These are phyloP conservation scores for Parvularia atlantis DNA, from an alignment of 78 protist species.

Conservation along the genomic window DNA sequence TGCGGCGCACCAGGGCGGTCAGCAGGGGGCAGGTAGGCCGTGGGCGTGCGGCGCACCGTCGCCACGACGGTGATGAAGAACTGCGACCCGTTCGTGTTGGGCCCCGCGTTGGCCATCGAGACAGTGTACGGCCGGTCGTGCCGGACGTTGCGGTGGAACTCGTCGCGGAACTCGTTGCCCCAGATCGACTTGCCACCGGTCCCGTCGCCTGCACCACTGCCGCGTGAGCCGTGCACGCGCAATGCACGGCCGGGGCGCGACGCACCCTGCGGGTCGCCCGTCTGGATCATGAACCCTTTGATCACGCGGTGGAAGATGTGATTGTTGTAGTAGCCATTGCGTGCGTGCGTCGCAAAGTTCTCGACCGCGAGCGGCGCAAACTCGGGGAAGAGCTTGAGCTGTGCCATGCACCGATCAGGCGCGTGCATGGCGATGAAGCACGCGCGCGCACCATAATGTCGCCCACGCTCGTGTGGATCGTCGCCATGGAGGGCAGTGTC, in stretches of 20 bases:
- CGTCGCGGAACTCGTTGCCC: constrained; percentile 84
- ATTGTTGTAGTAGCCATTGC: constrained; percentile 69
- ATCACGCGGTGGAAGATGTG: constrained; percentile 84
- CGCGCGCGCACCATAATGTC: constrained; percentile 70
- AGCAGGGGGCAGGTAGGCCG: background rate
- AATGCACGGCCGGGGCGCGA: background rate
- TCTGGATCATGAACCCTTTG: constrained; percentile 88
- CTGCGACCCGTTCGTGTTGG: constrained; percentile 86
- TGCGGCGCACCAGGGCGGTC: background rate
- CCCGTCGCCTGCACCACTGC: constrained; percentile 38
- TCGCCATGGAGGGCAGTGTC: constrained; percentile 35
- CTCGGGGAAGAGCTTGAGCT: constrained; percentile 73
- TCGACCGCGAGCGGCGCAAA: constrained; percentile 67
- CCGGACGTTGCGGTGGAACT: constrained; percentile 56
- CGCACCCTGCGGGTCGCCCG: constrained; percentile 80
- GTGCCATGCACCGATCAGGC: too few species aligned
- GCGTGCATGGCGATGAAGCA: too few species aligned
- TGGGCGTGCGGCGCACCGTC: background rate
- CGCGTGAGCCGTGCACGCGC: background rate
- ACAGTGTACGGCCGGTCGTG: constrained; percentile 75
- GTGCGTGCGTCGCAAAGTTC: constrained; percentile 81
- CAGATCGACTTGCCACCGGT: constrained; percentile 79
- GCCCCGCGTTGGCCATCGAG: constrained; percentile 90
- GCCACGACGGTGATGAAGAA: constrained; percentile 82
- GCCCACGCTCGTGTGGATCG: constrained; percentile 79